A percentile compares a stretch with the other conserved stretches of the same genome.
These are phyloP conservation scores for Cerrena zonata DNA, from an alignment of 1,284 basidiomycete species.

Conservation along the genomic window DNA sequence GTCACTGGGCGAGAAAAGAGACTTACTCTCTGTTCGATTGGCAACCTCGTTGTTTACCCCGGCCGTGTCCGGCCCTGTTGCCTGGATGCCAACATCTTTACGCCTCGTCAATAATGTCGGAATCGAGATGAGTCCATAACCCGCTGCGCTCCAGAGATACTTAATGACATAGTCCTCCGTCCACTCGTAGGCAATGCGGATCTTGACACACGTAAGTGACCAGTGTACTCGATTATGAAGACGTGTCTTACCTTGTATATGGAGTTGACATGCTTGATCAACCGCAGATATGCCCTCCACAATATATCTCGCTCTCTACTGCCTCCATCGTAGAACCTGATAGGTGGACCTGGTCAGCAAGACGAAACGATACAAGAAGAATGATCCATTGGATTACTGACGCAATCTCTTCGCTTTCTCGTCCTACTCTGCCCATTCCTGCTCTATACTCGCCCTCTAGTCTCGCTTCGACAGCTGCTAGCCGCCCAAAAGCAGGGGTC, in stretches of 20 bases:
- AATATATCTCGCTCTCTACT: slow-evolving; percentile 80
- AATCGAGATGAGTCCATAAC: slow-evolving; percentile 84
- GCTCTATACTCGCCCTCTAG: slow-evolving; percentile 86
- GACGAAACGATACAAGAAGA: not conserved
- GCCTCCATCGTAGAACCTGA: slow-evolving; percentile 91
- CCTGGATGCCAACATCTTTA: slow-evolving; percentile 39
- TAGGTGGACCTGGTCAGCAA: too few relatives aligned
- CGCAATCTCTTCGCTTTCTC: slow-evolving; percentile 93
- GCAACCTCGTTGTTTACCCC: slow-evolving; percentile 21
- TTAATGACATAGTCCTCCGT: slow-evolving; percentile 93
- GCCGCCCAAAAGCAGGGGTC: slow-evolving; percentile 89
- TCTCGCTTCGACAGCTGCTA: slow-evolving; percentile 85
- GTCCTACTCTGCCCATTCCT: slow-evolving; percentile 81
- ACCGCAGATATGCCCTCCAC: slow-evolving; percentile 69
- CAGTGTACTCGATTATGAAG: not conserved
- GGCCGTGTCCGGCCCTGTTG: slow-evolving; percentile 9
- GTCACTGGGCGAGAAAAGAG: not conserved
- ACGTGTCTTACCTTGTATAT: slow-evolving; percentile 71
- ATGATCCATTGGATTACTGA: slow-evolving; percentile 46
- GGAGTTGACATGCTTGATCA: slow-evolving; percentile 86
- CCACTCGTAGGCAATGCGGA: slow-evolving; percentile 81
- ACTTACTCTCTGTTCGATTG: slow-evolving; percentile 41
- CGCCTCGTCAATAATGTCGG: slow-evolving; percentile 68
- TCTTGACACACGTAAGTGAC: slow-evolving; percentile 33
- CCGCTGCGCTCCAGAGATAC: slow-evolving; percentile 88